Evolutionary conservation across 768 basidiomycete species (phyloP).

Genomic region (Amanita fuliginea): DNA sequence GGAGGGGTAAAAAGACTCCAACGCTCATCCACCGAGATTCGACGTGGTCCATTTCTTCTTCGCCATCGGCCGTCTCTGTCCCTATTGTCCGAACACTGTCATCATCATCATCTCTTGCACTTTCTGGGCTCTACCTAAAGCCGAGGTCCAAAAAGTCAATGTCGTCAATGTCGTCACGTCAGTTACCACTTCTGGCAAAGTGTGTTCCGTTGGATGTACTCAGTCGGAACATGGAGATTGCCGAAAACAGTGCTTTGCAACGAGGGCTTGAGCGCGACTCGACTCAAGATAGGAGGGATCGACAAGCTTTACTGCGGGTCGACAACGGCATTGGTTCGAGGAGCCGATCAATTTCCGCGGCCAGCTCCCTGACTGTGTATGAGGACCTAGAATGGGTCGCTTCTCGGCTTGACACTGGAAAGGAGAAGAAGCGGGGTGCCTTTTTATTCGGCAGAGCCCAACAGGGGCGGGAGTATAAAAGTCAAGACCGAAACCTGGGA

Average conservation of each 20-base stretch:
- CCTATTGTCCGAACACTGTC: neutral
- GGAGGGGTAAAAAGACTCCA: neutral
- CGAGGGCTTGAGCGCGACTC: neutral
- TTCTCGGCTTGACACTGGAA: neutral
- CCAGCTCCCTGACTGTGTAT: neutral
- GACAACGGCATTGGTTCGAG: conserved; percentile 2
- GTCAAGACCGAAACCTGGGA: neutral
- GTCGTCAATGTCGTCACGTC: neutral
- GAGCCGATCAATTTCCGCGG: conserved; percentile 4
- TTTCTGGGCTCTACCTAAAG: neutral
- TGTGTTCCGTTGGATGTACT: conserved; percentile 5
- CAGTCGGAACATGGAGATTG: conserved; percentile 2
- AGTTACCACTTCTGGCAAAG: neutral
- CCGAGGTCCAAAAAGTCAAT: neutral
- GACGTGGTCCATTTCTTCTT: conserved; percentile 1
- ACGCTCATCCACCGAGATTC: neutral
- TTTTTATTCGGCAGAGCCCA: neutral
- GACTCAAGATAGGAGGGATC: neutral
- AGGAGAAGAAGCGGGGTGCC: neutral
- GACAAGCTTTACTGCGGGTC: neutral
- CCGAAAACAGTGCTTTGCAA: neutral
- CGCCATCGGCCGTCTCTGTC: neutral
- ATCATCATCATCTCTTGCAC: neutral
- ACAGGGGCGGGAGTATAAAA: neutral
- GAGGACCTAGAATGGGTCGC: neutral